Conservation (phyloP, 768 basidiomycete species). For the Suillus weaverae region DNA sequence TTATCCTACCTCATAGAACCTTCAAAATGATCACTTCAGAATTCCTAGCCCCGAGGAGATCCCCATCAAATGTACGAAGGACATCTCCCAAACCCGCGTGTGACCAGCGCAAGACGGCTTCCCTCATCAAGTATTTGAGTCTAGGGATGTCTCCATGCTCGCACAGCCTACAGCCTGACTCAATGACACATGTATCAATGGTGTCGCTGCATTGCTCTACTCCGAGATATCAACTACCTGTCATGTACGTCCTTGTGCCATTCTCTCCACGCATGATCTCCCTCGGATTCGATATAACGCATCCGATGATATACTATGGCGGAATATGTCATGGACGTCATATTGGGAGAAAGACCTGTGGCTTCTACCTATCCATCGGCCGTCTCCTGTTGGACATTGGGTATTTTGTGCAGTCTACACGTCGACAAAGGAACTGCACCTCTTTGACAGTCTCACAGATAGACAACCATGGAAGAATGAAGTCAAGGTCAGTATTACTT, state of each 20-base stretch:
- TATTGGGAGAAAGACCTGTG: slow-evolving; percentile 35
- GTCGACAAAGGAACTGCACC: not conserved
- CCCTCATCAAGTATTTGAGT: slow-evolving; percentile 7
- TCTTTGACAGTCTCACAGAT: slow-evolving; percentile 15
- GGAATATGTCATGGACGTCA: not conserved
- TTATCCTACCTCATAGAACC: not conserved
- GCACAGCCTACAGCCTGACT: slow-evolving; percentile 7
- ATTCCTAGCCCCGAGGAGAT: not conserved
- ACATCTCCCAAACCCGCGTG: not conserved
- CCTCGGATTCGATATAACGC: slow-evolving; percentile 7
- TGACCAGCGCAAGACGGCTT: not conserved
- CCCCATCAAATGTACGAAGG: too few relatives aligned
- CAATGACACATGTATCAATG: slow-evolving; percentile 16
- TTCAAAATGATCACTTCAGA: not conserved
- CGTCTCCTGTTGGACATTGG: slow-evolving; percentile 28
- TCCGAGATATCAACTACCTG: not conserved
- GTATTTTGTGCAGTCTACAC: slow-evolving; percentile 24
- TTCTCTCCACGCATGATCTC: slow-evolving; percentile 15
- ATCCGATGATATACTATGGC: slow-evolving; percentile 24
- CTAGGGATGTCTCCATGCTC: slow-evolving; percentile 8
- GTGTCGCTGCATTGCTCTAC: slow-evolving; percentile 11
- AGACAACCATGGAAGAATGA: slow-evolving; percentile 8
- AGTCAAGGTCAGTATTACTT: not conserved
- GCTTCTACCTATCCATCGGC: slow-evolving; percentile 39
- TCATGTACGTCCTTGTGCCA: not conserved